phyloP scores from a whole-genome alignment of 2,329 filamentous ascomycete genomes.

The Lasiodiplodia sp. region DNA sequence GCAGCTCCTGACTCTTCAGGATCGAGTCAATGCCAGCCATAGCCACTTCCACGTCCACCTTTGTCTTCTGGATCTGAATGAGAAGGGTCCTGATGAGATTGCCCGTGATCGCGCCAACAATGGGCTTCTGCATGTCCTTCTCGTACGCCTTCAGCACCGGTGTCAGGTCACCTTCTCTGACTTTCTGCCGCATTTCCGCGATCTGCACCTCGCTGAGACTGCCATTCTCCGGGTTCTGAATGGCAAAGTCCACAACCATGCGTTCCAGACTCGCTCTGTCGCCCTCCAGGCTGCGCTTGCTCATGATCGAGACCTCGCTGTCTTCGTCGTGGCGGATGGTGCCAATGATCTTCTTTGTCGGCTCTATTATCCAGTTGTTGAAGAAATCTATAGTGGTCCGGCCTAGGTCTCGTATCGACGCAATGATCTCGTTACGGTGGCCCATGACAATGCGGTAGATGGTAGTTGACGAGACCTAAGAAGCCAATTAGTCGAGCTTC shows the following conservation, averaged over 20 bases:
- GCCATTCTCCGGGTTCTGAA: constrained; percentile 75
- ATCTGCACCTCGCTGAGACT: constrained; percentile 74
- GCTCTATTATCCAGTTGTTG: constrained; percentile 94
- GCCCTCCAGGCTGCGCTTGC: constrained; percentile 85
- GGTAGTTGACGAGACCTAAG: constrained; percentile 74
- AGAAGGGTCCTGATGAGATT: constrained; percentile 89
- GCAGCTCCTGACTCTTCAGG: constrained; percentile 93
- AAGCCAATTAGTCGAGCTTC: constrained; percentile 33
- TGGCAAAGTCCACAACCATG: constrained; percentile 97
- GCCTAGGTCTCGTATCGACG: constrained; percentile 82
- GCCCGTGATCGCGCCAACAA: constrained; percentile 82
- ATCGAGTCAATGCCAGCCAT: constrained; percentile 95
- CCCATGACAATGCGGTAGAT: constrained; percentile 80
- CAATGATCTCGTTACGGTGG: constrained; percentile 75
- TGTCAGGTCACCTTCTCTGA: constrained; percentile 91
- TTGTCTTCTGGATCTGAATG: constrained; percentile 98
- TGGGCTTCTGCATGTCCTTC: constrained; percentile 80
- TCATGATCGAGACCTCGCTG: constrained; percentile 97
- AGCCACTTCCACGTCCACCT: constrained; percentile 95
- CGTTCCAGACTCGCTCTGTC: constrained; percentile 92
- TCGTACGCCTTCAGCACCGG: constrained; percentile 92
- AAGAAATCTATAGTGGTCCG: constrained; percentile 87
- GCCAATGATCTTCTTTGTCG: constrained; percentile 79
- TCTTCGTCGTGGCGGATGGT: constrained; percentile 93
- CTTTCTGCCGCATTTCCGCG: constrained; percentile 75